These are phyloP conservation scores for Cenococcum geophilum DNA, from an alignment of 495 filamentous ascomycete genomes.

Conservation along the genomic window DNA sequence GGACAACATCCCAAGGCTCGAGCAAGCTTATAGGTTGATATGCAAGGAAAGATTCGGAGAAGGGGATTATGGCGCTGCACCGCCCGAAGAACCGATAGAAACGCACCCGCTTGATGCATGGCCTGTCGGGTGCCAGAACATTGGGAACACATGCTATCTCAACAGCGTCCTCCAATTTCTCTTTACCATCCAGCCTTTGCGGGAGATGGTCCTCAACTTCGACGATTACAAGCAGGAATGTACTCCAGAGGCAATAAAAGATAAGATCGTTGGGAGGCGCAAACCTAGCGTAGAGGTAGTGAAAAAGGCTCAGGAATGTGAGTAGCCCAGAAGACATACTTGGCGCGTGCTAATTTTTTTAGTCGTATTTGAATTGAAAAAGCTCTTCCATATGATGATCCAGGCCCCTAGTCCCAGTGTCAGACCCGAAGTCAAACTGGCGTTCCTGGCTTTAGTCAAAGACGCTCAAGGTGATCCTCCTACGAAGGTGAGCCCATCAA, in stretches of 20 bases:
- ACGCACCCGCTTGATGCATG: slow-evolving; percentile 41
- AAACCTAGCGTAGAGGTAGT: slow-evolving; percentile 57
- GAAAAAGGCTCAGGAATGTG: slow-evolving; percentile 64
- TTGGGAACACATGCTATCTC: slow-evolving; percentile 96
- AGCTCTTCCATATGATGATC: slow-evolving; percentile 68
- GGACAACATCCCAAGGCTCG: slow-evolving; percentile 4
- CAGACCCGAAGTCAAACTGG: slow-evolving; percentile 69
- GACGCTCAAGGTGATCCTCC: background rate
- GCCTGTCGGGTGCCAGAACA: slow-evolving; percentile 83
- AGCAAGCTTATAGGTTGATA: slow-evolving; percentile 20
- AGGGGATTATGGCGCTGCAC: background rate
- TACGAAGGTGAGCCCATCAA: background rate
- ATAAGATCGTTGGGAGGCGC: slow-evolving; percentile 60
- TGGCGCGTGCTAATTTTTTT: slow-evolving; percentile 18
- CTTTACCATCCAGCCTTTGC: slow-evolving; percentile 77
- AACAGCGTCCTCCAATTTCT: slow-evolving; percentile 96
- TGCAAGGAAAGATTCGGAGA: slow-evolving; percentile 10
- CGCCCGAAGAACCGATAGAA: background rate
- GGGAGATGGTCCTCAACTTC: slow-evolving; percentile 71
- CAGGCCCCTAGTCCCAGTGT: slow-evolving; percentile 48
- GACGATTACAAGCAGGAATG: slow-evolving; percentile 61
- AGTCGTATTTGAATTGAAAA: slow-evolving; percentile 68
- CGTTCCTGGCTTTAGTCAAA: slow-evolving; percentile 69
- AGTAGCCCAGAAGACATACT: slow-evolving; percentile 33
- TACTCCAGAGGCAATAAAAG: slow-evolving; percentile 51